Conservation (phyloP, 2,329 filamentous ascomycete genomes). For the Fusarium nematophilum region DNA sequence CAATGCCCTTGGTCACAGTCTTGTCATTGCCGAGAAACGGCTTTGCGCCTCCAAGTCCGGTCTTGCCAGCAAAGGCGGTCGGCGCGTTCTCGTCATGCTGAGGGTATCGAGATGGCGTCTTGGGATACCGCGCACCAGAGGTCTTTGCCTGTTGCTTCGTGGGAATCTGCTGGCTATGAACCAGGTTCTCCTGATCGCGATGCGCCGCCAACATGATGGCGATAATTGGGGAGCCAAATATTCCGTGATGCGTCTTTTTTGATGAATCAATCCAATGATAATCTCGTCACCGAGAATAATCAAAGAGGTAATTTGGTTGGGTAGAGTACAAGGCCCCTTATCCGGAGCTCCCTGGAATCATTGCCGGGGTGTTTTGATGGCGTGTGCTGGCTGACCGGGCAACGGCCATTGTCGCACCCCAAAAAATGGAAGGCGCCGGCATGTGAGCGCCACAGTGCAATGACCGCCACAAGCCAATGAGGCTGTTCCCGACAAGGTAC, state of each 20-base stretch:
- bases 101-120: slow-evolving; percentile 82
- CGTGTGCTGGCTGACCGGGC: slow-evolving; percentile 43
- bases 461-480: slow-evolving; percentile 45
- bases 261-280: slow-evolving; percentile 18
- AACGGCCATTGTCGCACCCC: slow-evolving; percentile 44
- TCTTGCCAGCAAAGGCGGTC: slow-evolving; percentile 52
- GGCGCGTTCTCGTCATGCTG: slow-evolving; percentile 86
- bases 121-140: slow-evolving; percentile 78
- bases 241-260: slow-evolving; percentile 20
- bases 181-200: slow-evolving; percentile 88
- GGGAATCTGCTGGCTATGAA: slow-evolving; percentile 78
- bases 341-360: slow-evolving; percentile 12
- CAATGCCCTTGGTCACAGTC: slow-evolving; percentile 59
- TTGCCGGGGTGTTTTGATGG: slow-evolving; percentile 38
- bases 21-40: slow-evolving; percentile 66
- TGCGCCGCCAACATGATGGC: slow-evolving; percentile 77
- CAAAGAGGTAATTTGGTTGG: slow-evolving; percentile 34
- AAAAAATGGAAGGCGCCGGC: slow-evolving; percentile 26
- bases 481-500: slow-evolving; percentile 31
- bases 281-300: slow-evolving; percentile 25
- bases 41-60: slow-evolving; percentile 61
- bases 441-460: slow-evolving; percentile 33
- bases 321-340: slow-evolving; percentile 24
- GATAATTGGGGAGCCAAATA: slow-evolving; percentile 20
- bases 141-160: slow-evolving; percentile 86